Base-by-base conservation (phyloP, 805 yeast species). In the Komagataella kurtzmanii region DNA sequence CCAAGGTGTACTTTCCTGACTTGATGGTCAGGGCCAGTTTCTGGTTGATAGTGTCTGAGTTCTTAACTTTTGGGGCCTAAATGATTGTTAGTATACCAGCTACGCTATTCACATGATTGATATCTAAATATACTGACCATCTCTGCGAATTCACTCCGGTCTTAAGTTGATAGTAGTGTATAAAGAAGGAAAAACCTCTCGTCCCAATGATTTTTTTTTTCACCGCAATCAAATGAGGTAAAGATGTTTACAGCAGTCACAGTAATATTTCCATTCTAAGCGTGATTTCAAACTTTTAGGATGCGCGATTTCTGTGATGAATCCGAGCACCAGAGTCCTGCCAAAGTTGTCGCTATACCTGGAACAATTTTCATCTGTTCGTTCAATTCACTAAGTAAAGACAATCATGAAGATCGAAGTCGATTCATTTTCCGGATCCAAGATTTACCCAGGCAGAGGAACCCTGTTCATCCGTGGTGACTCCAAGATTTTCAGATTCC, bases 391-490 rank as follows among this genome's bases (percentile, higher is more conserved):
- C 18, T 17, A 40, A 52, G 49, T 54, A 53, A 52, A 52, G 50
- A 43, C 51, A 52, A 75, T 68, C 79, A 93, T 93, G 99, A 93
- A 93, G 96, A 88, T 93, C 78, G 99, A 93, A 86, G 80, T 91
- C 80, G 98, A 93, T 78, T 87, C 98, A 72, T 93, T 93, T 82
- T 91, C 99, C 69, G 99, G 99, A 76, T 77, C 91, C 71, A 93
- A 91, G 81, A 91, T 93, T 83, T 93, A 91, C 95, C 99, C 99
- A 81, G 99, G 99, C 79, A 88, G 97, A 83, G 98, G 99, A 79
- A 88, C 95, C 73, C 84, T 93, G 75, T 93, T 88, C 73, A 89
- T 93, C 77, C 89, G 99, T 80, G 98, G 98, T 69, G 99, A 93
- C 88, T 90, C 98, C 72, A 93, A 93, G 84, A 77, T 90, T 70